Conservation (phyloP, 768 basidiomycete genomes). For the Lepiota venenata region DNA sequence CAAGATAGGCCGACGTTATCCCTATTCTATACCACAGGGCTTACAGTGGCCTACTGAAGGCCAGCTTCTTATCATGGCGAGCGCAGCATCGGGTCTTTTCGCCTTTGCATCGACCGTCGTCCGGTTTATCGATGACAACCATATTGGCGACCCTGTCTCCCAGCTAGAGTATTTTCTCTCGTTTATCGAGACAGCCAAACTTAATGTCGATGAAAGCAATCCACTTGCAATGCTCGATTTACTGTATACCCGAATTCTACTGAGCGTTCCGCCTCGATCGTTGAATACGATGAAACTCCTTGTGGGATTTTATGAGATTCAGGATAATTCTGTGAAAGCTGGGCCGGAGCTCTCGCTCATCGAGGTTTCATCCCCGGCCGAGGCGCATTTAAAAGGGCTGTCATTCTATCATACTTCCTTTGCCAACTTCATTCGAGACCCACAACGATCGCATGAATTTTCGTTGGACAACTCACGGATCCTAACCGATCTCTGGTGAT, state of each 20-base stretch:
- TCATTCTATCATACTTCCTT: slow-evolving; percentile 3
- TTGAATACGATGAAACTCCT: neutral
- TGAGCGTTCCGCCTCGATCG: neutral
- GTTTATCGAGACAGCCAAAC: no score
- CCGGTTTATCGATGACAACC: neutral
- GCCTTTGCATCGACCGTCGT: neutral
- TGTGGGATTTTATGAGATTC: neutral
- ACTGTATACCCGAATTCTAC: neutral
- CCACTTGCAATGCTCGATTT: neutral
- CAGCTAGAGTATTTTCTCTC: neutral
- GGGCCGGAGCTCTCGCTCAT: neutral
- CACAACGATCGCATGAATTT: neutral
- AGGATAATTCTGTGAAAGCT: neutral
- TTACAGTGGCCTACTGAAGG: neutral
- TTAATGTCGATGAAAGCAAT: neutral
- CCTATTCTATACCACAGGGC: neutral
- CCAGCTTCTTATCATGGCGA: neutral
- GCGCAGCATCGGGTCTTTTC: neutral
- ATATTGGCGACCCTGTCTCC: neutral
- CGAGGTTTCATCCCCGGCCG: neutral
- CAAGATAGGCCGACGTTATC: neutral
- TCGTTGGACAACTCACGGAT: neutral
- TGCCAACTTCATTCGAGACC: neutral
- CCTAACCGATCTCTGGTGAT: no score
- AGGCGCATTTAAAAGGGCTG: neutral